Percentiles rank a stretch among this genome's conserved stretches.
phyloP scores from a whole-genome alignment of 2,329 filamentous ascomycete genomes.

The Colletotrichum salicis region DNA sequence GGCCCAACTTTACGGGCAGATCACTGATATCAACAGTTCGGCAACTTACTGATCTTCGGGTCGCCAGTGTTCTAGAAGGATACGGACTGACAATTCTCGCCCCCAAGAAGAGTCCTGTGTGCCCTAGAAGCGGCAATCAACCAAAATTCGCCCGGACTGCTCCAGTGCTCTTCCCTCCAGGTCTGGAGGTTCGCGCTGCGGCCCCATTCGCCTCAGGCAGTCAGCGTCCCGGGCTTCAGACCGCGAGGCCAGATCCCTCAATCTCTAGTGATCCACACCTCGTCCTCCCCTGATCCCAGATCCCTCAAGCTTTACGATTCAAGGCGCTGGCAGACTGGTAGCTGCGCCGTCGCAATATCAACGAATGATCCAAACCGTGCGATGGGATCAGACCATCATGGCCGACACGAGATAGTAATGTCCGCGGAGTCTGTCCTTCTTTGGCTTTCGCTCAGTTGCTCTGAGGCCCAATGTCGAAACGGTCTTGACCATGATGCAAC shows the following conservation, averaged over 20 bases:
- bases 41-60: background rate
- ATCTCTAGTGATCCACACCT: constrained; percentile 25
- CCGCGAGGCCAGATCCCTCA: constrained; percentile 12
- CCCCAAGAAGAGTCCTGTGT: background rate
- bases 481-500: background rate
- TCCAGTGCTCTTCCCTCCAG: background rate
- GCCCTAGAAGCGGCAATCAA: constrained; percentile 18
- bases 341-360: constrained; percentile 7
- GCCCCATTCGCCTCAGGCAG: constrained; percentile 6
- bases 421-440: constrained; percentile 14
- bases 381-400: constrained; percentile 30
- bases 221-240: constrained; percentile 9
- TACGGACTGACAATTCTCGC: constrained; percentile 12
- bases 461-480: constrained; percentile 7
- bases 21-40: background rate
- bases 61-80: constrained; percentile 29
- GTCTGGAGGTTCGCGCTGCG: constrained; percentile 21
- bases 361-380: constrained; percentile 27
- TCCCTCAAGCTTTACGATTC: constrained; percentile 30
- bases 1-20: background rate
- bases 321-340: constrained; percentile 15
- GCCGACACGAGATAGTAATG: constrained; percentile 16
- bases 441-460: background rate
- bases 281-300: constrained; percentile 27
- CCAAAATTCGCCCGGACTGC: background rate